These are phyloP conservation scores for Solanum sejunctum DNA, from an alignment of 257 asterid species.

Conservation along the genomic window DNA sequence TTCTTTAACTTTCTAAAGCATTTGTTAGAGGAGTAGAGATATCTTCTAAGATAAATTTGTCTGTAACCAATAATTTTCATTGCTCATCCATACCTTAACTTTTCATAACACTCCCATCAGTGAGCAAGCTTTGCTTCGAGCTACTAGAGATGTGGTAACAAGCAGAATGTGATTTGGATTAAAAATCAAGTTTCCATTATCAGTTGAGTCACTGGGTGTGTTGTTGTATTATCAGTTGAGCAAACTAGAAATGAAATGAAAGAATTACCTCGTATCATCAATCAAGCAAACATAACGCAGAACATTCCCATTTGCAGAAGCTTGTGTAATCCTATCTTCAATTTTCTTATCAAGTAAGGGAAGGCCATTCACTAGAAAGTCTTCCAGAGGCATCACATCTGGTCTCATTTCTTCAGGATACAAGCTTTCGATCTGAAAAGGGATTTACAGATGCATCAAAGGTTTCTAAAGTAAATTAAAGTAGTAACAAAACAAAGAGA, in stretches of 20 bases:
- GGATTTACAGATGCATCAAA: not conserved
- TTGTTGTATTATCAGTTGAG: not conserved
- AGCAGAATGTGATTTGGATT: not conserved
- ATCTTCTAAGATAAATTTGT: not conserved
- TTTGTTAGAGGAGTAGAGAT: not conserved
- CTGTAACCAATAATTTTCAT: not conserved
- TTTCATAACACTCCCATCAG: not conserved
- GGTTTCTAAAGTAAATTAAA: not conserved
- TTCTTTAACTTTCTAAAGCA: not conserved
- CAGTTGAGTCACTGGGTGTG: not conserved
- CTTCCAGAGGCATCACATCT: constrained; percentile 60
- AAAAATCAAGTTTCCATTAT: not conserved
- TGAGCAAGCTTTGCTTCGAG: not conserved
- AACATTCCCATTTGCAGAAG: constrained; percentile 75
- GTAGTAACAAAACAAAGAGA: not conserved
- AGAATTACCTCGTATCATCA: constrained; percentile 52
- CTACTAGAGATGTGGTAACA: not conserved
- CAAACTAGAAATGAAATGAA: not conserved
- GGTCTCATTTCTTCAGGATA: constrained; percentile 81
- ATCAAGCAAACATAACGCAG: constrained; percentile 84
- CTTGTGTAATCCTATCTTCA: constrained; percentile 36
- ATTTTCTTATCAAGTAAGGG: constrained; percentile 57
- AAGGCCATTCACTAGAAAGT: constrained; percentile 61
- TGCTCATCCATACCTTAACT: not conserved
- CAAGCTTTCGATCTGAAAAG: constrained; percentile 76